Base-by-base conservation (phyloP, 257 asterid species). In the Echites panduratus region DNA sequence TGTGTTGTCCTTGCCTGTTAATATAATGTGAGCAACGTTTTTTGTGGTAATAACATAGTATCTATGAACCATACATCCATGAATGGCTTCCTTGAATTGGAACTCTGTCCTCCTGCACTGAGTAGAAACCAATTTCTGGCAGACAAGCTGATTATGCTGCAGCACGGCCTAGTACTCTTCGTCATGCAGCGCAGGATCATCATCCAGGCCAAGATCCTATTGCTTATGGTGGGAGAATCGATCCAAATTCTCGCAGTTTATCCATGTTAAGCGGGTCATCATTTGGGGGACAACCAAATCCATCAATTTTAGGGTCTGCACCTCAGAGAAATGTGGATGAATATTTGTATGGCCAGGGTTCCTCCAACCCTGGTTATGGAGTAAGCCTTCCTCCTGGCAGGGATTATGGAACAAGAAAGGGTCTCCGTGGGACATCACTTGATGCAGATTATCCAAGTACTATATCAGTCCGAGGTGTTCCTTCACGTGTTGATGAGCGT, bases 351-450 rank as follows among this genome's bases (percentile, higher is more conserved):
- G 79, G 85, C 77, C 96, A 83, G 74, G 84, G 83, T 80, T 85
- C 96, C 68, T 77, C 92, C 62, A 89, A 87, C 86, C 94, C 98
- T 76, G 98, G 98, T 70, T 95, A 95, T 70, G 99, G 99, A 70
- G 98, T 95, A 81, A 95, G 99, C 87, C 86, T 95, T 80, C 99
- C 99, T 71, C 98, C 99, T 43, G 99, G 99, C 62, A 89, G 99
- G 80, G 97, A 91, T 79, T 95, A 95, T 73, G 98, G 99, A 64
- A 81, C 91, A 32, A 96, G 96, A 67, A 92, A 95, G 84, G 91
- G 96, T 58, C 90, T 90, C 59, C 92, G 73, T 75, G 91, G 89
- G 72, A 71, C 84, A 5, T 80, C 87, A 24, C 83, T 80, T 48
- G 96, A 92, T 72, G 70, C 89, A 53, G 96, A 92, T 78, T 88